These are phyloP conservation scores for Cytospora chrysosperma DNA, from an alignment of 2,329 filamentous ascomycete species.

Conservation along the genomic window DNA sequence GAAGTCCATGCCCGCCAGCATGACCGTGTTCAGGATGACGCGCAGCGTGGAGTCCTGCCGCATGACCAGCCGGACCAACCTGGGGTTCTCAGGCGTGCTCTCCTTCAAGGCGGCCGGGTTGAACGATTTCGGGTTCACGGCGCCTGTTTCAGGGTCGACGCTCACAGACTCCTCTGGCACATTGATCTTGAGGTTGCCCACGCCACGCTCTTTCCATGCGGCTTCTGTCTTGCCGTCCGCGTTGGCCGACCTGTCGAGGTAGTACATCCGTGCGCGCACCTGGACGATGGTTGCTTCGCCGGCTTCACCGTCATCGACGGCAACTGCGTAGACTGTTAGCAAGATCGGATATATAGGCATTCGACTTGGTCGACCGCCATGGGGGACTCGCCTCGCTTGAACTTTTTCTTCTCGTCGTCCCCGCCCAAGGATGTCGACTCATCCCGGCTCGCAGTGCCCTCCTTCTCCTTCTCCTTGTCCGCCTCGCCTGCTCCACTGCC, in stretches of 20 bases:
- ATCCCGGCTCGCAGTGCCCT: conserved; percentile 49
- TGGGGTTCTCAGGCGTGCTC: conserved; percentile 36
- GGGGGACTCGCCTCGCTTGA: conserved; percentile 64
- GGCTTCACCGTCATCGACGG: conserved; percentile 82
- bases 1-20: conserved; percentile 77
- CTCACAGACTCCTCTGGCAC: conserved; percentile 59
- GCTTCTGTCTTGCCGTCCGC: conserved; percentile 43
- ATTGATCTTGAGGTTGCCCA: conserved; percentile 83
- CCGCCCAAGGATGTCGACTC: conserved; percentile 44
- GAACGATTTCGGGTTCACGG: conserved; percentile 52
- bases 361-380: background rate
- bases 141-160: conserved; percentile 49
- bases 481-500: conserved; percentile 33
- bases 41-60: conserved; percentile 86
- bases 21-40: conserved; percentile 80
- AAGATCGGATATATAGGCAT: background rate
- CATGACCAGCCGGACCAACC: conserved; percentile 76
- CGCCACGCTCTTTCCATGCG: conserved; percentile 87
- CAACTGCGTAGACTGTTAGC: conserved; percentile 44
- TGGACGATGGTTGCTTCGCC: conserved; percentile 74
- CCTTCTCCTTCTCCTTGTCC: conserved; percentile 51
- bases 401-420: conserved; percentile 65
- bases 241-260: conserved; percentile 57
- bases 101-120: conserved; percentile 53
- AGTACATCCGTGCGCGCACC: conserved; percentile 81